Evolutionary conservation across 2,329 filamentous ascomycete species (phyloP).

Genomic region (Ophiostoma montium): DNA sequence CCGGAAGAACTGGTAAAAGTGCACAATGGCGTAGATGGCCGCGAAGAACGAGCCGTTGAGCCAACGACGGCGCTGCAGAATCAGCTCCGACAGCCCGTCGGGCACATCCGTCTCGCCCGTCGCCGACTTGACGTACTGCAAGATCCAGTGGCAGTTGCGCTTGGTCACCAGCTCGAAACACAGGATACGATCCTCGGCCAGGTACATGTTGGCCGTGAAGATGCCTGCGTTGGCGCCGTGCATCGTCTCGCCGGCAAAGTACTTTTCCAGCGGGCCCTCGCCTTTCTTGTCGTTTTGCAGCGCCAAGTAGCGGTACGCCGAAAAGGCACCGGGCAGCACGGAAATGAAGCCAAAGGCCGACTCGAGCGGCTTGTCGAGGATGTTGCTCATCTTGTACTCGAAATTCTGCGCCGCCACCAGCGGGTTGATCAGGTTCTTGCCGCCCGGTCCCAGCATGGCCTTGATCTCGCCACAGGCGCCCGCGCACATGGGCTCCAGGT

Average conservation of each 20-base stretch:
- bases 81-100: constrained; percentile 84
- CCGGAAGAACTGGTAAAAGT: constrained; percentile 93
- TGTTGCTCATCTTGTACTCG: constrained; percentile 99
- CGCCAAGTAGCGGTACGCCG: constrained; percentile 90
- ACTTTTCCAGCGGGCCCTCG: constrained; percentile 84
- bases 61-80: constrained; percentile 92
- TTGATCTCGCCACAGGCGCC: constrained; percentile 94
- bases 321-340: constrained; percentile 92
- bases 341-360: constrained; percentile 97
- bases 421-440: constrained; percentile 79
- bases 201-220: constrained; percentile 98
- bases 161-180: constrained; percentile 90
- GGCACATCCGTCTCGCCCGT: constrained; percentile 96
- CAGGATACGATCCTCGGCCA: constrained; percentile 95
- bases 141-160: constrained; percentile 90
- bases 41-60: constrained; percentile 98
- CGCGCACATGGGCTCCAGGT: constrained; percentile 92
- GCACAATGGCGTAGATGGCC: constrained; percentile 83
- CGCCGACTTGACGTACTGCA: constrained; percentile 97
- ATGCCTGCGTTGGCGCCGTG: constrained; percentile 87
- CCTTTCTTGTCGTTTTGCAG: constrained; percentile 95
- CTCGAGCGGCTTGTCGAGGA: constrained; percentile 92
- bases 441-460: constrained; percentile 81
- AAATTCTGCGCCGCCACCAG: constrained; percentile 96
- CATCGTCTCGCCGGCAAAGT: constrained; percentile 93